Conservation (phyloP, 352 stramenopile species). For the Hyaloperonospora arabidopsidis region DNA sequence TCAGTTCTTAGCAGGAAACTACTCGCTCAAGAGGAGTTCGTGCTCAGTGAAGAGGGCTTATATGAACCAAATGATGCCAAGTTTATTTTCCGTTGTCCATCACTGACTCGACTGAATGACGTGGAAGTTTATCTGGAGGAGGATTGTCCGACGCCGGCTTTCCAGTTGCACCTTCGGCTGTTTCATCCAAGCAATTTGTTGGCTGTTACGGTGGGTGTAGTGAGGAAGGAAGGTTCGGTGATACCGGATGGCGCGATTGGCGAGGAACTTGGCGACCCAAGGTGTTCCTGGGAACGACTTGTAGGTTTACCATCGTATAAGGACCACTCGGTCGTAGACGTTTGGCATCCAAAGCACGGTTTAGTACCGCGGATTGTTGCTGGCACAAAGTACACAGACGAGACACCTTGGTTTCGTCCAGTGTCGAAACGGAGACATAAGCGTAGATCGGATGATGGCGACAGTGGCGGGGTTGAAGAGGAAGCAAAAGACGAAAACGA, state of each 20-base stretch:
- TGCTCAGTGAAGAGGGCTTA: slow-evolving; percentile 18
- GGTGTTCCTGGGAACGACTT: slow-evolving; percentile 48
- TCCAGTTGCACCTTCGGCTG: slow-evolving; percentile 46
- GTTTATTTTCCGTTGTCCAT: slow-evolving; percentile 58
- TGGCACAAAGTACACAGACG: slow-evolving; percentile 54
- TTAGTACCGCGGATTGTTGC: slow-evolving; percentile 48
- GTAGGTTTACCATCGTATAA: slow-evolving; percentile 44
- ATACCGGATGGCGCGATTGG: background rate
- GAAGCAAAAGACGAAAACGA: slow-evolving; percentile 50
- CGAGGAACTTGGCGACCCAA: slow-evolving; percentile 33
- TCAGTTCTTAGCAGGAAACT: slow-evolving; percentile 27
- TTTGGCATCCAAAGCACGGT: slow-evolving; percentile 56
- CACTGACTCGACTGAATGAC: slow-evolving; percentile 45
- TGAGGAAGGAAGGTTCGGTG: slow-evolving; percentile 20
- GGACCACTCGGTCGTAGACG: slow-evolving; percentile 64
- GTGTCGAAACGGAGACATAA: slow-evolving; percentile 36
- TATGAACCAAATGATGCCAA: slow-evolving; percentile 50
- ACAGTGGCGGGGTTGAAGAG: slow-evolving; percentile 35
- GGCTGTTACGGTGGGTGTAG: slow-evolving; percentile 43
- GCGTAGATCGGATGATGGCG: slow-evolving; percentile 32
- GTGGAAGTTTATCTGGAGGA: slow-evolving; percentile 65
- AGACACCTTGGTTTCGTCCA: slow-evolving; percentile 50
- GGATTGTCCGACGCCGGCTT: slow-evolving; percentile 29
- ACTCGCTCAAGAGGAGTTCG: slow-evolving; percentile 38
- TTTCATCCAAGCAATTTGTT: slow-evolving; percentile 40